Base-by-base conservation (phyloP, 1,139 yeast genomes). In the Hyphopichia wangnamkhiaoensis region DNA sequence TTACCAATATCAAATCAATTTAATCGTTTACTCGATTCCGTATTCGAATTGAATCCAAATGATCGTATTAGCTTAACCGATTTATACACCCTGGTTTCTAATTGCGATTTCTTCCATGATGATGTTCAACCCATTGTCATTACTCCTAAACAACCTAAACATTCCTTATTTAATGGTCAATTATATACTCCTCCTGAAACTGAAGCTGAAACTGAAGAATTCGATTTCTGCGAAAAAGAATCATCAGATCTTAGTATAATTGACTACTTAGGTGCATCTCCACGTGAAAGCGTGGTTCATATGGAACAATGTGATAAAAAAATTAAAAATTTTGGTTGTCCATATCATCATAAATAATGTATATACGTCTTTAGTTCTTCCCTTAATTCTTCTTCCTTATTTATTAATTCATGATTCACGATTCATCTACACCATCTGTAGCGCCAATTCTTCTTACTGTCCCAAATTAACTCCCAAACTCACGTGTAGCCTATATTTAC, bases 1-100 rank as follows among this genome's bases (percentile, higher is more conserved):
- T 65, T 86, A 44, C 90, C 93, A 31, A 77, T 86, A 13, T 80
- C 88, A 16, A 59, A 62, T 13, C 84, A 83, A 45, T 71, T 88
- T 43, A 82, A 76, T 56, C 48, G 58, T 10, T 66, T 89, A 35
- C 63, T 89, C 40, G 63, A 70, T 23, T 60, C 63, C 29, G 78
- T 88, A 27, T 75, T 89, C 49, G 69, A 66, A 43, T 61, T 82
- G 38, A 79, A 84, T 52, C 95, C 95, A 12, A 71, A 69, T 52
- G 76, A 76, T 33, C 75, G 96, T 53, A 76, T 82, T 3, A 53
- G 75, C 4, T 63, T 87, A 37, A 55, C 66, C 18, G 67, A 71
- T 24, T 71, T 88, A 44, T 60, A 69, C 43, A 54, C 58, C 10
- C 71, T 67, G 44, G 56, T 77, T 13, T 49, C 68, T 4, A 52